phyloP scores from a whole-genome alignment of 179 eudicot genomes.

The Silene noctiflora region DNA sequence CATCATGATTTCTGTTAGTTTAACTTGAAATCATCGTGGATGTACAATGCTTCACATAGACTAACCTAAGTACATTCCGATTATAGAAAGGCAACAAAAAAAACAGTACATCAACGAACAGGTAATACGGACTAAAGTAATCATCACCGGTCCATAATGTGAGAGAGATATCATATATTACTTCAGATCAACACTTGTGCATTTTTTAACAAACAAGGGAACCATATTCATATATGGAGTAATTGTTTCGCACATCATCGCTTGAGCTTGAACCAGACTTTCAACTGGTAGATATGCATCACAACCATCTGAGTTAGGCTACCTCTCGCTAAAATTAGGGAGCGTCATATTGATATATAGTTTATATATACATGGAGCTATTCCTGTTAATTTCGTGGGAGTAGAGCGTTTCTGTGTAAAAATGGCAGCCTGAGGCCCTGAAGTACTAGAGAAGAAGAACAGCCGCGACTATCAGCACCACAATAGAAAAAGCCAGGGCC shows the following conservation, averaged over 20 bases:
- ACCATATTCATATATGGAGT: background rate
- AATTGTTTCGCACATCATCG: background rate
- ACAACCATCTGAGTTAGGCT: slow-evolving; percentile 1
- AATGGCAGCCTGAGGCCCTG: background rate
- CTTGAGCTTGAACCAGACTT: background rate
- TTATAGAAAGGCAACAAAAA: background rate
- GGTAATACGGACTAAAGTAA: background rate
- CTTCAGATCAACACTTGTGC: no score
- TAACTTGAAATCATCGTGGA: no score
- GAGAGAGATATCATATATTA: no score
- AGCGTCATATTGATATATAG: background rate
- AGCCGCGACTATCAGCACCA: slow-evolving; percentile 29
- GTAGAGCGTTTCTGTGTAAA: background rate
- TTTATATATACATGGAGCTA: slow-evolving; percentile 5
- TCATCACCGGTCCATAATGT: background rate
- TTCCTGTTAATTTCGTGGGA: slow-evolving; percentile 1
- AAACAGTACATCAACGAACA: background rate
- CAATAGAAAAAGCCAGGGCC: slow-evolving; percentile 43
- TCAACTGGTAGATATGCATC: slow-evolving; percentile 11
- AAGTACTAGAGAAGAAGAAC: slow-evolving; percentile 33
- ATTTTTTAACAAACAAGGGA: background rate
- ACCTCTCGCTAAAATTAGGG: slow-evolving; percentile 8
- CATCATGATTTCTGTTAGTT: no score
- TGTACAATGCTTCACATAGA: no score
- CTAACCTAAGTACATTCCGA: background rate